These are phyloP conservation scores for Jatropha podagrica DNA, from an alignment of 441 rosid genomes.

Conservation along the genomic window DNA sequence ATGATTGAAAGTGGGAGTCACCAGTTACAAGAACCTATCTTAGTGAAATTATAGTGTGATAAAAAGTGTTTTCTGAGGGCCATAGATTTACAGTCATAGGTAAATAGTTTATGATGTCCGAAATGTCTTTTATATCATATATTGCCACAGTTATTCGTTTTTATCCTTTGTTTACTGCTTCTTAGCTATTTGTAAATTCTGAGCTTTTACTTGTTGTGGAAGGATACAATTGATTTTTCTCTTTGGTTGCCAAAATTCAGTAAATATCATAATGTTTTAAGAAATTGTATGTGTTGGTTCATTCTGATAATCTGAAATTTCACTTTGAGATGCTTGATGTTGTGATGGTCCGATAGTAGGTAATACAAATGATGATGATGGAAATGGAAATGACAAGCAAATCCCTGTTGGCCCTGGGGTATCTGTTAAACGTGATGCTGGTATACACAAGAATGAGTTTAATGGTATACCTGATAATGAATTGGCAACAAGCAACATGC, in stretches of 20 bases:
- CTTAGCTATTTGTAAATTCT: not conserved
- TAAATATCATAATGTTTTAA: not conserved
- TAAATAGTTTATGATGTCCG: not conserved
- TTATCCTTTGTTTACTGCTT: not conserved
- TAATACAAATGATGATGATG: slow-evolving; percentile 43
- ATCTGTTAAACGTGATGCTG: slow-evolving; percentile 16
- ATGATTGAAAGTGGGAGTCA: not conserved
- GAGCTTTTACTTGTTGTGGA: slow-evolving; percentile 3
- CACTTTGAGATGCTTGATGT: slow-evolving; percentile 16
- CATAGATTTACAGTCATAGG: not conserved
- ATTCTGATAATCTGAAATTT: not conserved
- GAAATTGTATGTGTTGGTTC: not conserved
- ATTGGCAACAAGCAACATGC: slow-evolving; percentile 39
- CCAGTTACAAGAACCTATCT: not conserved
- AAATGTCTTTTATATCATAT: not conserved
- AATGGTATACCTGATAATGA: slow-evolving; percentile 24
- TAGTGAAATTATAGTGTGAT: not conserved
- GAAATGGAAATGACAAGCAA: slow-evolving; percentile 34
- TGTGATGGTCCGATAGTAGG: slow-evolving; percentile 30
- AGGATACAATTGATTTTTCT: not conserved
- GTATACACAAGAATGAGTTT: slow-evolving; percentile 18
- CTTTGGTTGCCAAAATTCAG: not conserved
- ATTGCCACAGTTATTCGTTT: not conserved
- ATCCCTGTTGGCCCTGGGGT: slow-evolving; percentile 20
- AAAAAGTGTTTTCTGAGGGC: not conserved